Evolutionary conservation across 331 rosid genomes (phyloP), one percentile per base, ranked within the genome.

Genomic region (Erythrophleum ivorense): DNA sequence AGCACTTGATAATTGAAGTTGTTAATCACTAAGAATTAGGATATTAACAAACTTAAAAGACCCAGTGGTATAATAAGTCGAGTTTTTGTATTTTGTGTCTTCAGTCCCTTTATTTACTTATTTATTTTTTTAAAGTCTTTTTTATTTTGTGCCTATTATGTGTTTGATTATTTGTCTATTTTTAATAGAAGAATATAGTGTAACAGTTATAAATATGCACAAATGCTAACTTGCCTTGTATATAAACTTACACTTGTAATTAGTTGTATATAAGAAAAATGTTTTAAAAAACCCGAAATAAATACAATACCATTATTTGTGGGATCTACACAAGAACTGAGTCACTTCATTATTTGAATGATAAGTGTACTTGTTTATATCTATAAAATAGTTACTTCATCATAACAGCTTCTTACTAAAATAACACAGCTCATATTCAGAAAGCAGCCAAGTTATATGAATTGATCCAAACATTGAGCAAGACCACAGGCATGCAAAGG

Each of bases 381-480:
- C 9, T 62, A 62, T 62, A 33, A 12, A 6, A 33, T 6, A 62
- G 33, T 63, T 21, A 63, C 15, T 31, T 31, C 24, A 18, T 65
- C 52, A 59, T 71, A 19, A 48, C 72, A 55, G 62, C 49, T 72
- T 75, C 52, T 75, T 49, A 71, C 73, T 19, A 60, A 24, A 53
- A 50, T 38, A 11, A 16, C 82, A 70, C 74, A 57, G 77, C 77
- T 53, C 72, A 77, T n/a, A 75, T 82, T 81, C 57, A 10, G 78
- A 76, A 64, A 71, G 71, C 85, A 78, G 72, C 78, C 55, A 78
- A 14, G 60, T 24, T 21, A 50, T 21, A 48, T 40, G 40, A 52
- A 46, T 50, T 66, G 41, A 38, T 57, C 69, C 89, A 76, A 73
- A 75, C 80, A 79, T 70, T 36, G 66, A 79, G 83, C 48, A 81